A percentile compares a stretch with the other conserved stretches of the same genome.
phyloP scores from a whole-genome alignment of 108 stramenopile genomes.

The Cylindrotheca closterium region DNA sequence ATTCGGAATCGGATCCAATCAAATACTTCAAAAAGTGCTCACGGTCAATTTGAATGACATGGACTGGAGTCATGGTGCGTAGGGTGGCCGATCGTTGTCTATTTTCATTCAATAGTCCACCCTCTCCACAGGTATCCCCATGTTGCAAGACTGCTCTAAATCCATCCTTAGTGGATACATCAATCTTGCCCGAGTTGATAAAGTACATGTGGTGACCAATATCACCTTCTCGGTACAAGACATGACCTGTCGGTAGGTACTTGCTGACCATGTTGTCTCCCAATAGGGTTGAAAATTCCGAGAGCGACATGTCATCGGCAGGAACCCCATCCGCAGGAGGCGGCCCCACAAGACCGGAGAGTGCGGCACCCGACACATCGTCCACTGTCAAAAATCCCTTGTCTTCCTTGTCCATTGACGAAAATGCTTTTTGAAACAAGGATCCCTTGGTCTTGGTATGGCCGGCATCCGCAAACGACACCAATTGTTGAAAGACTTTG shows the following conservation, averaged over 20 bases:
- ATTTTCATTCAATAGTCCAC: constrained; percentile 46
- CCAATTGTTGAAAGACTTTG: constrained; percentile 54
- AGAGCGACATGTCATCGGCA: constrained; percentile 31
- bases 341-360: background rate
- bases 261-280: constrained; percentile 67
- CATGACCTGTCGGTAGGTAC: constrained; percentile 61
- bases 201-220: constrained; percentile 66
- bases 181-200: constrained; percentile 61
- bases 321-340: background rate
- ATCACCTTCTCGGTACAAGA: constrained; percentile 55
- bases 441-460: constrained; percentile 22
- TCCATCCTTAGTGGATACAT: constrained; percentile 59
- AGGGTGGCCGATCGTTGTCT: constrained; percentile 48
- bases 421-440: constrained; percentile 60
- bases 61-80: constrained; percentile 61
- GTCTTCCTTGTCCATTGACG: constrained; percentile 36
- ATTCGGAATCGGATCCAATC: constrained; percentile 33
- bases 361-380: constrained; percentile 8
- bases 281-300: constrained; percentile 53
- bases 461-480: constrained; percentile 52
- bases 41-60: constrained; percentile 62
- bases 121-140: constrained; percentile 69
- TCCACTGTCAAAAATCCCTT: constrained; percentile 27
- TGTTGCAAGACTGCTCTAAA: constrained; percentile 33
- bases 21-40: constrained; percentile 67